phyloP scores from a whole-genome alignment of 2,329 filamentous ascomycete genomes.

The Colletotrichum trifolii region DNA sequence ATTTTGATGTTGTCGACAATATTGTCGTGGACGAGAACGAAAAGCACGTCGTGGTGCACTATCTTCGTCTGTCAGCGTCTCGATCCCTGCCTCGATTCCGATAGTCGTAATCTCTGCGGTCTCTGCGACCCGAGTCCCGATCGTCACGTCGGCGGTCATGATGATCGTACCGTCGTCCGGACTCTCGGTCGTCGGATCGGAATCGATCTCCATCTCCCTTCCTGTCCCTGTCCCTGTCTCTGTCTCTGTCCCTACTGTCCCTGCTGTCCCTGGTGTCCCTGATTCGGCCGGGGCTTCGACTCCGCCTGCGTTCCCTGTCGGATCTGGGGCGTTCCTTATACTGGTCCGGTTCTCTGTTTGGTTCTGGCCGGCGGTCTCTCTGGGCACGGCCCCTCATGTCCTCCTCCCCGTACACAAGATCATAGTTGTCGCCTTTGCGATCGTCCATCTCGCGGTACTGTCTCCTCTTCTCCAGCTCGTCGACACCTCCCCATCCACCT shows the following conservation, averaged over 20 bases:
- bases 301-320: constrained; percentile 50
- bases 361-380: constrained; percentile 40
- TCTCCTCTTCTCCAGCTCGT: constrained; percentile 86
- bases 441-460: constrained; percentile 81
- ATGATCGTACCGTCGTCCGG: constrained; percentile 34
- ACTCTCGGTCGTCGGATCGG: constrained; percentile 29
- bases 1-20: background rate
- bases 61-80: constrained; percentile 43
- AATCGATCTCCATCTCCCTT: constrained; percentile 29
- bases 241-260: constrained; percentile 21
- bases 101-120: constrained; percentile 48
- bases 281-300: constrained; percentile 51
- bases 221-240: constrained; percentile 24
- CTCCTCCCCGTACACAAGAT: constrained; percentile 84
- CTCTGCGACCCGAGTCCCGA: constrained; percentile 46
- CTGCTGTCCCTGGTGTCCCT: constrained; percentile 24
- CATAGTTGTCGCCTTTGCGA: constrained; percentile 65
- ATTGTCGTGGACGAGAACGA: constrained; percentile 14
- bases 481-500: constrained; percentile 92
- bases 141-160: constrained; percentile 39
- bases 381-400: constrained; percentile 68
- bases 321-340: constrained; percentile 33
- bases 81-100: constrained; percentile 44
- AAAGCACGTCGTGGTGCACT: constrained; percentile 7
- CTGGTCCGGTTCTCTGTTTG: constrained; percentile 18